These are phyloP conservation scores for Talaromyces sp. DNA, from an alignment of 2,329 filamentous ascomycete genomes.

Conservation along the genomic window DNA sequence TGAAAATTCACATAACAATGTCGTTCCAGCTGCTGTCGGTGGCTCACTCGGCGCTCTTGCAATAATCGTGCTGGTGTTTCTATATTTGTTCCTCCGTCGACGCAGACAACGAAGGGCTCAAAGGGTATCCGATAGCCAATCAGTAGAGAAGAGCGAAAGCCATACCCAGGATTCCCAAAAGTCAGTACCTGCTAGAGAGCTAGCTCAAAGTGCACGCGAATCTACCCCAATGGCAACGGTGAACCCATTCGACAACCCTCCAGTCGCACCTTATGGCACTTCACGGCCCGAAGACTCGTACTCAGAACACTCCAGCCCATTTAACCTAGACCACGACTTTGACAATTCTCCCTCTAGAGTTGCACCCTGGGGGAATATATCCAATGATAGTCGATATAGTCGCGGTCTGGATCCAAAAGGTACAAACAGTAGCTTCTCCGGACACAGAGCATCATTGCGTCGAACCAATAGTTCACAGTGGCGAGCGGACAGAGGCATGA, in stretches of 20 bases:
- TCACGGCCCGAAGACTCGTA: neutral
- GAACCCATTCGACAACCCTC: neutral
- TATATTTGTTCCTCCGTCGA: conserved; percentile 6
- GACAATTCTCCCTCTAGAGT: neutral
- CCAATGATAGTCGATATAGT: neutral
- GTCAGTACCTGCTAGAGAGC: neutral
- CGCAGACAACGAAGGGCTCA: conserved; percentile 2
- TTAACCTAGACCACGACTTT: neutral
- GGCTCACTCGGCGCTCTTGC: conserved; percentile 6
- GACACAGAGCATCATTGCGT: neutral
- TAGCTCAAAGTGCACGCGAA: neutral
- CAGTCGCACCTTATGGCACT: neutral
- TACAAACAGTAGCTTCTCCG: neutral
- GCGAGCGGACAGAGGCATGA: conserved; percentile 11
- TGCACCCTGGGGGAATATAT: neutral
- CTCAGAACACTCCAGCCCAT: neutral
- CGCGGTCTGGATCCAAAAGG: neutral
- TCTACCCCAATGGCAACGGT: neutral
- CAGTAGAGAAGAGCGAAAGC: neutral
- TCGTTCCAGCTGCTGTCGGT: conserved; percentile 5
- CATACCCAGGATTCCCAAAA: neutral
- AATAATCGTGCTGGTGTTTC: conserved; percentile 1
- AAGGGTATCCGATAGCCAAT: neutral
- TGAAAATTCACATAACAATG: neutral
- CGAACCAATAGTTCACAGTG: neutral